Base-by-base conservation (phyloP, 331 rosid species). In the Spiraea crenata region DNA sequence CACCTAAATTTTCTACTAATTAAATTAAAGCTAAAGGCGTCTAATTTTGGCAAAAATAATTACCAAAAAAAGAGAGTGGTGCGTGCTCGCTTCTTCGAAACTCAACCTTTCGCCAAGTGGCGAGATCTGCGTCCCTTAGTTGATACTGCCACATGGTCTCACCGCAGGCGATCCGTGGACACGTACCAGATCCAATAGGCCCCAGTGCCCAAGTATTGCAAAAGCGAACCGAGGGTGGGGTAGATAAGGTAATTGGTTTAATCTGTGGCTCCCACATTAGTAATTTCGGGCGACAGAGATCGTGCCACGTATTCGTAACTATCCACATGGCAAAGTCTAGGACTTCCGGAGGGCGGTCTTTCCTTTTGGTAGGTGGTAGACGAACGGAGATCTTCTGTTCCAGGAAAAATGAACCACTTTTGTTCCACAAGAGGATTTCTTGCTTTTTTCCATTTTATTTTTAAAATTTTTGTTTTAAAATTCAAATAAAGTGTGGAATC, bases 291-390 rank as follows among this genome's bases (percentile, higher is more conserved):
- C 81, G 54, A 57, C 65, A 64, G 1, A 15, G 3, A 7, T 8
- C 9, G 6, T 4, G 84, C 76, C 86, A 80, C 77, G 86, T 82
- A 80, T 76, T 50, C 0, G 11, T 0, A 2, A 0, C 1, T 37
- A 39, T 67, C 44, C 42, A 80, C 84, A 85, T 82, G 81, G 72
- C 77, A 44, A 3, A n/a, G n/a, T n/a, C n/a, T n/a, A n/a, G n/a
- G n/a, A n/a, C n/a, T n/a, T n/a, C n/a, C n/a, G n/a, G n/a, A n/a
- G n/a, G n/a, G n/a, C n/a, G n/a, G n/a, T n/a, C 31, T 25, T 25
- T 48, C 5, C 12, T 19, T 9, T 20, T 13, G 17, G 58, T 14
- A 3, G 3, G 2, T n/a, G n/a, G n/a, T n/a, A n/a, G n/a, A n/a
- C n/a, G n/a, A n/a, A n/a, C n/a, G n/a, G n/a, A n/a, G n/a, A n/a